Conservation (phyloP, 2,329 filamentous ascomycete genomes). For the Fusarium ambrosium region DNA sequence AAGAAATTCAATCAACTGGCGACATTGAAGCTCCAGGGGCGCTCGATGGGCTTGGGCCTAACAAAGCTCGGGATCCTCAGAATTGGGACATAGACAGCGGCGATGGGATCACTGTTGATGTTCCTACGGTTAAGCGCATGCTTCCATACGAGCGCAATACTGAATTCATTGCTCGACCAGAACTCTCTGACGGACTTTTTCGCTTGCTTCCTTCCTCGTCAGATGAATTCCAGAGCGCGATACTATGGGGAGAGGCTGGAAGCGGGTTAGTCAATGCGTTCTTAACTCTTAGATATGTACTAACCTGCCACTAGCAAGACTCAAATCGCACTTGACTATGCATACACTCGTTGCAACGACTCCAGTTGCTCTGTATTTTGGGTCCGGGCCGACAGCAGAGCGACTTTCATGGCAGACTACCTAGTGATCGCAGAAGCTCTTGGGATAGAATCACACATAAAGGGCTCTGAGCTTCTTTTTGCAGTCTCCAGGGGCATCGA, state of each 20-base stretch:
- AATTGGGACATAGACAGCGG: background rate
- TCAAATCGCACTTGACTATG: background rate
- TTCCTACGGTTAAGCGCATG: background rate
- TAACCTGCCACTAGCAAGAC: background rate
- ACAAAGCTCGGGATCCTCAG: background rate
- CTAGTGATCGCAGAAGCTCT: background rate
- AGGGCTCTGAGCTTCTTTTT: background rate
- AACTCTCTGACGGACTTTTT: background rate
- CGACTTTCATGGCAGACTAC: background rate
- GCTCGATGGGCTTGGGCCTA: background rate
- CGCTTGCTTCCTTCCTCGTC: background rate
- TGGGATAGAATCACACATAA: background rate
- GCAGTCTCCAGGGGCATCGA: background rate
- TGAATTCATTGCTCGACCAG: background rate
- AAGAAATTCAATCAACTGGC: background rate
- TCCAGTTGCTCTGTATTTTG: background rate
- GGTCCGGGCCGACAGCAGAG: background rate
- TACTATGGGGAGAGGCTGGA: background rate
- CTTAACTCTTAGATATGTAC: background rate
- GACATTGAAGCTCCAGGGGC: background rate
- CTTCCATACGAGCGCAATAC: background rate
- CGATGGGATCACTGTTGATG: background rate
- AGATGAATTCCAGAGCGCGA: too few relatives aligned
- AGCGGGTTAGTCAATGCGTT: background rate
- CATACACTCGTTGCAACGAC: background rate